phyloP scores from a whole-genome alignment of 2,329 filamentous ascomycete genomes.

The Decorospora gaudefroyi region DNA sequence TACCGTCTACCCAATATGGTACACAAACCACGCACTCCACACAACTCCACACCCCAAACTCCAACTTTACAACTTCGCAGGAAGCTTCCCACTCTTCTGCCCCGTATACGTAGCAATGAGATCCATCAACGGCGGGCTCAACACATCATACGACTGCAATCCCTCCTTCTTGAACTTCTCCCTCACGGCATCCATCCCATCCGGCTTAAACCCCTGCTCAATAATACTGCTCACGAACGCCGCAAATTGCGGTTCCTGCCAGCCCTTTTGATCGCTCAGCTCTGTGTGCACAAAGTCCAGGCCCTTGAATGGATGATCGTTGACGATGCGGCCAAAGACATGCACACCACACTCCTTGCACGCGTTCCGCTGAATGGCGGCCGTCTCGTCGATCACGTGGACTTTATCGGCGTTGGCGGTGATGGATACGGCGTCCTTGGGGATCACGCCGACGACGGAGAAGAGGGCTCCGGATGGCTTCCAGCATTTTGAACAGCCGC shows the following conservation, averaged over 20 bases:
- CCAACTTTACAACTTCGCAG: slow-evolving; percentile 28
- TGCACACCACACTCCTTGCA: slow-evolving; percentile 57
- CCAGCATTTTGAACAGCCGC: slow-evolving; percentile 74
- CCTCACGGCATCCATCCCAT: slow-evolving; percentile 61
- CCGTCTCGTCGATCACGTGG: slow-evolving; percentile 57
- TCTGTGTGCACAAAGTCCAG: slow-evolving; percentile 72
- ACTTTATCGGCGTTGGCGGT: slow-evolving; percentile 65
- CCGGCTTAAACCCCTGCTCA: slow-evolving; percentile 66
- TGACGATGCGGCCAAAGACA: slow-evolving; percentile 69
- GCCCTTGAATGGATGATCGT: slow-evolving; percentile 68
- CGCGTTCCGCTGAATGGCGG: slow-evolving; percentile 60
- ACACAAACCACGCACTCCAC: background rate
- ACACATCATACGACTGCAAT: slow-evolving; percentile 65
- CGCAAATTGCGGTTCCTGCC: slow-evolving; percentile 73
- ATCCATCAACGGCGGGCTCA: slow-evolving; percentile 68
- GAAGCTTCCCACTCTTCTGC: slow-evolving; percentile 50
- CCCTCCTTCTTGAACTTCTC: slow-evolving; percentile 59
- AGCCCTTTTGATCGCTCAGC: slow-evolving; percentile 63
- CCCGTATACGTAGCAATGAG: slow-evolving; percentile 56
- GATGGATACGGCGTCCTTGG: slow-evolving; percentile 59
- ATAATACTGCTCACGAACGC: slow-evolving; percentile 70
- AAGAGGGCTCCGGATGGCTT: slow-evolving; percentile 68
- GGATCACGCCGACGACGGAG: slow-evolving; percentile 65
- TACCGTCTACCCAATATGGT: slow-evolving; percentile 4
- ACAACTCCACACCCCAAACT: slow-evolving; percentile 2